Base-by-base conservation (phyloP, 805 yeast genomes). In the Candida cerambycidarum region DNA sequence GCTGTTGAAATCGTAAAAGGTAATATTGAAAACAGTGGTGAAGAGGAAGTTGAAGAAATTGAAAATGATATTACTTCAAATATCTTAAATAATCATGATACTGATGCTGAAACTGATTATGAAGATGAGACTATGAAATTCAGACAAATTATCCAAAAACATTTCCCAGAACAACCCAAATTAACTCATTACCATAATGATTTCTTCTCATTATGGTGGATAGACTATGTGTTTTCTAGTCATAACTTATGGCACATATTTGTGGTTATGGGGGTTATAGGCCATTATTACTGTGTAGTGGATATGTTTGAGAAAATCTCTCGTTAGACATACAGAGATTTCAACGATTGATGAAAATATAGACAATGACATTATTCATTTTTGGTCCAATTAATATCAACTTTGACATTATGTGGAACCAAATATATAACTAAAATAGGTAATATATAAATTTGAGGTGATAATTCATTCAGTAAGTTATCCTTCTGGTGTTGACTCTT, bases 201-300 rank as follows among this genome's bases (percentile, higher is more conserved):
- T 12, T 72, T 82, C 41, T 54, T 64, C 27, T 80, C 89, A 1
- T 59, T 85, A 15, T 92, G 85, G 92, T 89, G 97, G 92, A 82
- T 82, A 12, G 93, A 86, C 53, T 85, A 84, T 59, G 61, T 77
- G 19, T 71, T 82, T 41, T 76, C 80, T 32, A 87, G 96, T 28
- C 99, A 92, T 62, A 90, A 89, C 56, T 70, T 92, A 23, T 92
- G 99, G 99, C 99, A 92, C 65, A 60, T 89, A 10, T 88, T 85
- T 58, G 99, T 93, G 23, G 76, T 93, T 13, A 73, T 85, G 18
- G 99, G 99, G 2, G 81, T 89, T n/a, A 62, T 85, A 32, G 95
- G 95, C 24, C 98, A 92, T 62, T 93, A 90, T 63, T 71, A 72
- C 43, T 92, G 95, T 11, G 69, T 89, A 29, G 67, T 88, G 47